Base-by-base conservation (phyloP, 345 rosid genomes). In the Combretum micranthum region DNA sequence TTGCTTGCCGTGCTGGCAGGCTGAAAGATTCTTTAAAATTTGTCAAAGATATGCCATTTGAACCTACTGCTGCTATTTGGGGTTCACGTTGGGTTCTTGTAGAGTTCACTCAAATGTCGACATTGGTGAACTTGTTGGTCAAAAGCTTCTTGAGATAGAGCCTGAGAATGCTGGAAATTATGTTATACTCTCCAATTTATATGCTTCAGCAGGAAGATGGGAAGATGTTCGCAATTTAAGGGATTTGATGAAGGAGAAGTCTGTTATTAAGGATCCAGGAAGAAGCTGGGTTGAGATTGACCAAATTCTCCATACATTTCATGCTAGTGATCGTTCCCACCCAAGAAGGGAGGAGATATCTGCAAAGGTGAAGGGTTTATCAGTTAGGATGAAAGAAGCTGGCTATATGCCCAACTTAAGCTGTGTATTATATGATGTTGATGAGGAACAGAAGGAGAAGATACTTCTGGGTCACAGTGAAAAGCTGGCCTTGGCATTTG, bases 381-480 rank as follows among this genome's bases (percentile, higher is more conserved):
- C 65, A 4, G 65, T 69, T 14, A 78, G 68, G 74, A 67, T 88
- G 66, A 88, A 88, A 66, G 88, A 85, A 81, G 78, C 85, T 48
- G 96, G 96, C 22, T 88, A 88, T 64, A 77, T 77, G 65, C 86
- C 93, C 26, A 90, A 92, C 56, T 61, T 75, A 72, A 88, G 89
- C 62, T 88, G 87, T 57, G 95, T 83, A 56, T 60, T 92, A 46
- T 68, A 86, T 57, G 96, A 88, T 47, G 91, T 92, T 60, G 96
- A 92, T 44, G 87, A 86, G 26, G 96, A 86, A 70, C 95, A 92
- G 75, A 92, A 92, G 78, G 95, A 84, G 87, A 88, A 76, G 70
- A 80, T 81, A 72, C 74, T 92, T 8, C 66, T 75, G 16, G 88
- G 81, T 50, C 98, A 92, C 62, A 92, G 91, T 64, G 98, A 92